These are phyloP conservation scores for Pseudisothecium myosuroides DNA, from an alignment of 225 moss, liverwort and hornwort genomes.

Conservation along the genomic window DNA sequence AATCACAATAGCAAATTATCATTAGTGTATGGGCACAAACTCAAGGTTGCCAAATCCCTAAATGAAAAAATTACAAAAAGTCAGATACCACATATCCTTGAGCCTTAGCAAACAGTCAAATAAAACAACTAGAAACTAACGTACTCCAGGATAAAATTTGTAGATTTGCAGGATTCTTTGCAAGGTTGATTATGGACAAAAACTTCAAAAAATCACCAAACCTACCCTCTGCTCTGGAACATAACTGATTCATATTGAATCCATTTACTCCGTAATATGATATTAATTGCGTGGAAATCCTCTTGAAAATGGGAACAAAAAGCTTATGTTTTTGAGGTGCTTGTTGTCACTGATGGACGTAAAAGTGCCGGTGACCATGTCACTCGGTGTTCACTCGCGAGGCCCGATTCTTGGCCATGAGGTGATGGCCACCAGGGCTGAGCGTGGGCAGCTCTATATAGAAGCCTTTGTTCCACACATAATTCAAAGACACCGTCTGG, in stretches of 20 bases:
- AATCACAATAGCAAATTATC: not conserved
- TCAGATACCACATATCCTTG: not conserved
- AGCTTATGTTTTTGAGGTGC: not conserved
- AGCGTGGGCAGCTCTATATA: not conserved
- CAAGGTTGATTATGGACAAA: not conserved
- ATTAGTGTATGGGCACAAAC: too few relatives aligned
- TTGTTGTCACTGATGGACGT: not conserved
- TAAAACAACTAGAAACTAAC: not conserved
- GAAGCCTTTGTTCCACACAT: constrained; percentile 9
- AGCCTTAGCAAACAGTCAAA: not conserved
- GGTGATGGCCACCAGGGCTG: not conserved
- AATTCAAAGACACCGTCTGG: not conserved
- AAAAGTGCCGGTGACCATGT: not conserved
- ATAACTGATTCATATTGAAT: not conserved
- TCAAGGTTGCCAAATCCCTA: not conserved
- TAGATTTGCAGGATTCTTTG: not conserved
- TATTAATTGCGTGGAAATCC: not conserved
- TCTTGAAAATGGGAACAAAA: not conserved
- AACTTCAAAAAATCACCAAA: not conserved
- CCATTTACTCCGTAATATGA: not conserved
- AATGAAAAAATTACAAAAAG: not conserved
- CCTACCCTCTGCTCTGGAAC: not conserved
- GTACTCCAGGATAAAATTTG: not conserved
- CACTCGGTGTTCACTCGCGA: not conserved
- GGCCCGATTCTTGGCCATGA: not conserved